phyloP scores from a whole-genome alignment of 2,329 filamentous ascomycete genomes.

The Acrocalymma vagum region DNA sequence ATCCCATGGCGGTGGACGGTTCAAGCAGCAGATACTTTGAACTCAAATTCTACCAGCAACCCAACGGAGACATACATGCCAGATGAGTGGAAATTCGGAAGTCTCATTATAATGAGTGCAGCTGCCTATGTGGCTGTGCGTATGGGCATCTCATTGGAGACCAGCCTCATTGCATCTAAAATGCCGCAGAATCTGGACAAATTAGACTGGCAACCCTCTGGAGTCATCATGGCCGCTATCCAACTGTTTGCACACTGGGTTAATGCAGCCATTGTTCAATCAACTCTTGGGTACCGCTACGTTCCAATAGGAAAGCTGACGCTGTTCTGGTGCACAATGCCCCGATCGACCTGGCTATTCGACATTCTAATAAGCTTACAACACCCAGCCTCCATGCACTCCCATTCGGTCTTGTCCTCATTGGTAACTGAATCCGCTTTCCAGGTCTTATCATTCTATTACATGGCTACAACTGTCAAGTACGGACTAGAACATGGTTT shows the following conservation, averaged over 20 bases:
- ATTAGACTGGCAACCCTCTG: conserved; percentile 25
- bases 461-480: conserved; percentile 32
- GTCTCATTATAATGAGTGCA: conserved; percentile 29
- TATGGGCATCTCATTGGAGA: conserved; percentile 11
- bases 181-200: conserved; percentile 6
- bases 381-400: conserved; percentile 17
- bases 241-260: conserved; percentile 30
- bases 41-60: conserved; percentile 3
- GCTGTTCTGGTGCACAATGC: conserved; percentile 43
- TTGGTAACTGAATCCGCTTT: conserved; percentile 37
- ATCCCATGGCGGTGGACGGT: conserved; percentile 44
- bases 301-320: conserved; percentile 30
- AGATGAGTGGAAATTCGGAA: conserved; percentile 30
- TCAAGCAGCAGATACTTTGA: conserved; percentile 18
- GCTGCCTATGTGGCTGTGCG: conserved; percentile 24
- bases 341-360: conserved; percentile 35
- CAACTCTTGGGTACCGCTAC: conserved; percentile 27
- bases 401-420: conserved; percentile 17
- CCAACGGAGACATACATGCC: conserved; percentile 24
- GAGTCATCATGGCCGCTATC: conserved; percentile 25
- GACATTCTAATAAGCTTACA: conserved; percentile 19
- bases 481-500: conserved; percentile 39
- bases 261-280: conserved; percentile 30
- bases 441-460: conserved; percentile 28
- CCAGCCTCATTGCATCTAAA: conserved; percentile 3